These are phyloP conservation scores for Tetrahymena borealis DNA, from an alignment of 73 alveolate genomes.

Conservation along the genomic window DNA sequence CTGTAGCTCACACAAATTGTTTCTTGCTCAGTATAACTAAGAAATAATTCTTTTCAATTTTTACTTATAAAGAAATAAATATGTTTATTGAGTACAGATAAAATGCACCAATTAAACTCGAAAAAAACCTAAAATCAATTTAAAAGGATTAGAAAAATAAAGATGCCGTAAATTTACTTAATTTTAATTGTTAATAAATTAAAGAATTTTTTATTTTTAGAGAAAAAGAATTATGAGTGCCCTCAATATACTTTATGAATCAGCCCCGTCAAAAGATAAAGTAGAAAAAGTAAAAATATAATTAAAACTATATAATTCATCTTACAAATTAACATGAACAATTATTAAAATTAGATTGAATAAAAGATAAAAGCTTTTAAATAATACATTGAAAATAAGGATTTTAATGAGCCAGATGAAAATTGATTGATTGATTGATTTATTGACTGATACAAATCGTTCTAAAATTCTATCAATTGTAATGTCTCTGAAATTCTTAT, in stretches of 20 bases:
- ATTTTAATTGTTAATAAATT: not conserved
- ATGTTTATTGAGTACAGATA: not conserved
- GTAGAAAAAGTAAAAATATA: not conserved
- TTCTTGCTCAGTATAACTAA: not conserved
- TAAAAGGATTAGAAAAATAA: not conserved
- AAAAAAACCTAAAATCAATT: not conserved
- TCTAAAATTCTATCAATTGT: no score
- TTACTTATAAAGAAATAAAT: not conserved
- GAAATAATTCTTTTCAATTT: not conserved
- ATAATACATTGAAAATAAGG: not conserved
- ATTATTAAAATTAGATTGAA: not conserved
- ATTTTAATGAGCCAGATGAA: not conserved
- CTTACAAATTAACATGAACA: not conserved
- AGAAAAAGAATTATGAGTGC: constrained; percentile 2
- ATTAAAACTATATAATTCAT: not conserved
- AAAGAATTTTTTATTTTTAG: not conserved
- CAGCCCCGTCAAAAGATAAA: not conserved
- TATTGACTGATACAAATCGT: no score
- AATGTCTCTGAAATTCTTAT: no score
- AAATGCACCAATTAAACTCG: not conserved
- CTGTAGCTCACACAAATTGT: not conserved
- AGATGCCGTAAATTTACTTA: not conserved
- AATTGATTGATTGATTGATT: no score
- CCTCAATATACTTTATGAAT: not conserved
- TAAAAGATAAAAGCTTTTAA: not conserved